Evolutionary conservation across 805 yeast genomes (phyloP), one percentile per base, ranked within the genome.

Genomic region (Henningerozyma blattae): DNA sequence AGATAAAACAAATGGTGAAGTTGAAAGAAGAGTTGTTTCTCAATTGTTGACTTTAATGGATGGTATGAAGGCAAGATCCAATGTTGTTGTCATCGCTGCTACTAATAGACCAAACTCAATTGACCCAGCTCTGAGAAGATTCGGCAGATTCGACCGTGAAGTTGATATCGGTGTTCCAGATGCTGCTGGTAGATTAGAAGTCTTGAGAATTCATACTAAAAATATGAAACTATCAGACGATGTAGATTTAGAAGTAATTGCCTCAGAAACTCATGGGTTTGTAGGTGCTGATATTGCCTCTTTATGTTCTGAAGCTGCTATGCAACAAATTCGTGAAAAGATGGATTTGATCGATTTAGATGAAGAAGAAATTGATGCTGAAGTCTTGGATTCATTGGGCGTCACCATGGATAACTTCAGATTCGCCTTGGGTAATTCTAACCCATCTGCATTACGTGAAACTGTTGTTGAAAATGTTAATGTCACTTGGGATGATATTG

Each of bases 251-350:
- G 98, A 91, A 68, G 72, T 89, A 27, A 81, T 91, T 57, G 97
- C 98, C 13, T 68, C 93, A 18, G 98, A 91, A 66, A 91, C 98
- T 26, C 99, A 93, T 58, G 99, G 99, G 68, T 91, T 87, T 55
- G 99, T 91, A 39, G 99, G 99, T 68, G 95, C 96, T 33, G 99
- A 91, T 74, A 69, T 91, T 52, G 98, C 98, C 2, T 87, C 97
- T 6, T 70, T 91, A 54, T 91, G 98, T 71, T 86, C 96, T n/a
- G 99, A 93, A 67, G 98, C 98, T 44, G 99, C 98, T 39, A 91
- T 91, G 98, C 98, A 91, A 71, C 98, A 93, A 69, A 91, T 91
- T 55, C 84, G 98, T 65, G 99, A 91, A 66, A 91, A 91, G 75
- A 87, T 91, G 96, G 98, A 91, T 54, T 69, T 91, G 45, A 91